Conservation (phyloP, 306 rosid genomes). For the Albizia julibrissin region DNA sequence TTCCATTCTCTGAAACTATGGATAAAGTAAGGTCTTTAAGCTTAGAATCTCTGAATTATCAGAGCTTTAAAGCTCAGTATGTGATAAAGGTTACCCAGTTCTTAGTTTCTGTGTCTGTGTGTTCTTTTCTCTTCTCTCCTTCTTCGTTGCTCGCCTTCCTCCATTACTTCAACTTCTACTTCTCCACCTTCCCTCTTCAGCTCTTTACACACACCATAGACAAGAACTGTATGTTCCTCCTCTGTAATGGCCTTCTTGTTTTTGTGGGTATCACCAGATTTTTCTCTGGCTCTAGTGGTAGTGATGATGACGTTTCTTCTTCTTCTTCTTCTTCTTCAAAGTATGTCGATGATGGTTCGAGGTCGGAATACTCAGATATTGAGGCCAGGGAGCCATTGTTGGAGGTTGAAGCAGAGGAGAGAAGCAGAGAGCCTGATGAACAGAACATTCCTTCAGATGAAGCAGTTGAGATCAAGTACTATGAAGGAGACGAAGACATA, state of each 20-base stretch:
- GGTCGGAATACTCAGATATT: conserved; percentile 22
- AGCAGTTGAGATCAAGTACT: conserved; percentile 30
- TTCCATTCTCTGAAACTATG: conserved; percentile 40
- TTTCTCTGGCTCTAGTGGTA: conserved; percentile 34
- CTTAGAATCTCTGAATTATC: conserved; percentile 27
- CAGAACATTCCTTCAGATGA: conserved; percentile 32
- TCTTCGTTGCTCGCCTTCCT: conserved; percentile 48
- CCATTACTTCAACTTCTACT: conserved; percentile 52
- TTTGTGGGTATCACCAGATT: conserved; percentile 66
- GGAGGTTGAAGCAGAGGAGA: conserved; percentile 22
- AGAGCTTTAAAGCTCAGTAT: conserved; percentile 40
- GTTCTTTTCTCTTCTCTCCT: conserved; percentile 53
- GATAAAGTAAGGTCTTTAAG: conserved; percentile 39
- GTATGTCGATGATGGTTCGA: conserved; percentile 31
- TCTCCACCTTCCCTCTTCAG: conserved; percentile 58
- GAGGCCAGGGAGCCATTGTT: conserved; percentile 23
- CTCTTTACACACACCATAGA: conserved; percentile 70
- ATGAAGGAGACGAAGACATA: conserved; percentile 26
- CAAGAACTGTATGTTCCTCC: conserved; percentile 78
- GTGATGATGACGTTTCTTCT: conserved; percentile 25
- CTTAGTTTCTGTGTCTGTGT: conserved; percentile 57
- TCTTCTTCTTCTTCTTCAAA: conserved; percentile 12
- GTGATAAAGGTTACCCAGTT: conserved; percentile 51
- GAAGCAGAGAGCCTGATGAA: conserved; percentile 16
- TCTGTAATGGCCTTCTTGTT: conserved; percentile 75